These are phyloP conservation scores for Priceomyces medius DNA, from an alignment of 805 yeast species.

Conservation along the genomic window DNA sequence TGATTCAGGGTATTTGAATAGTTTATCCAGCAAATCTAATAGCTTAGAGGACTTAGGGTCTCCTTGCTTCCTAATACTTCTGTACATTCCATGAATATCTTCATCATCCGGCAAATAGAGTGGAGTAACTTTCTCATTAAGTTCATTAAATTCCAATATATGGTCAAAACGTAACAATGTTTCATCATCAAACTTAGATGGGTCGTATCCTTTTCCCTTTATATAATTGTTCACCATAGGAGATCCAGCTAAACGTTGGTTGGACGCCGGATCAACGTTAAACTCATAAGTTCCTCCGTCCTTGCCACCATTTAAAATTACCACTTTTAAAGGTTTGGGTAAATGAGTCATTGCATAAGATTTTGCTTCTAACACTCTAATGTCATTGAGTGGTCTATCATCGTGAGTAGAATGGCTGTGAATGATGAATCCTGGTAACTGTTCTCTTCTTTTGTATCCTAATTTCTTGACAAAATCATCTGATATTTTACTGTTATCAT, in stretches of 20 bases:
- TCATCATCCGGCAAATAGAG: conserved; percentile 12
- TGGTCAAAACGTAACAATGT: conserved; percentile 23
- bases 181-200: conserved; percentile 12
- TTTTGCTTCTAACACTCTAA: conserved; percentile 36
- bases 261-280: conserved; percentile 14
- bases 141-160: conserved; percentile 19
- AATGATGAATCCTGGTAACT: conserved; percentile 41
- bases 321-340: conserved; percentile 33
- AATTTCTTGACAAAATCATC: conserved; percentile 18
- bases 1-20: conserved; percentile 20
- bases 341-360: conserved; percentile 35
- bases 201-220: conserved; percentile 9
- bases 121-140: conserved; percentile 19
- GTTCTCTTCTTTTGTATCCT: conserved; percentile 22
- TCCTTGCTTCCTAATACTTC: conserved; percentile 11
- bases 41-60: conserved; percentile 14
- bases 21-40: conserved; percentile 14
- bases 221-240: conserved; percentile 30
- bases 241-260: conserved; percentile 26
- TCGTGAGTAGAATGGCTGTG: conserved; percentile 23
- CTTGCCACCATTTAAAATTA: conserved; percentile 21
- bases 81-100: conserved; percentile 20
- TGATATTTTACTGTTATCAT: conserved; percentile 15
- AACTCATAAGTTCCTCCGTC: conserved; percentile 33
- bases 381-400: conserved; percentile 28